These are phyloP conservation scores for Heteromeles arbutifolia DNA, from an alignment of 306 rosid species.

Conservation along the genomic window DNA sequence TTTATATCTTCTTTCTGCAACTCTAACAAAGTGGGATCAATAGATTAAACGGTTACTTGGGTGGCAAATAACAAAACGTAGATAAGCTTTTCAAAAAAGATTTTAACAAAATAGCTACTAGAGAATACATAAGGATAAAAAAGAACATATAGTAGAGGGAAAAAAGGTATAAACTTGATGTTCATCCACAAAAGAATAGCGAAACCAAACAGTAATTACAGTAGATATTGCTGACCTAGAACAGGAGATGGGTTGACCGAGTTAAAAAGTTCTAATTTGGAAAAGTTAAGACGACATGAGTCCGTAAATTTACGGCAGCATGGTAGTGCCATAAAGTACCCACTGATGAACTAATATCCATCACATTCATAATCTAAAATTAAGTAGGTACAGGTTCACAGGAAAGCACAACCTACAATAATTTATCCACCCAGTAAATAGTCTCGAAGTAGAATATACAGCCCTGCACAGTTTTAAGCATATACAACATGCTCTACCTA, in stretches of 20 bases:
- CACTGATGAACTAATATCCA: background rate
- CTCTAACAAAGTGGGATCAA: background rate
- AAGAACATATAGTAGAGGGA: background rate
- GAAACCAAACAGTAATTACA: background rate
- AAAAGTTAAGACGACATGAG: background rate
- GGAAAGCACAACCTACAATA: background rate
- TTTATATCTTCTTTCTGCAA: background rate
- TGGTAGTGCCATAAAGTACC: background rate
- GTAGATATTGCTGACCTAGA: background rate
- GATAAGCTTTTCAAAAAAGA: background rate
- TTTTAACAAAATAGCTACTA: background rate
- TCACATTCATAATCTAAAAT: background rate
- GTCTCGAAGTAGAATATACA: background rate
- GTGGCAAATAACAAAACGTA: background rate
- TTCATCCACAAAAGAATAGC: background rate
- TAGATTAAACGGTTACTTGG: background rate
- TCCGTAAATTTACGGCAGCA: background rate
- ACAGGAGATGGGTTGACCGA: background rate
- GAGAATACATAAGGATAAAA: background rate
- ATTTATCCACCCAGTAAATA: background rate
- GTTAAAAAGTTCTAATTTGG: background rate
- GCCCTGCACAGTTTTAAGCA: background rate
- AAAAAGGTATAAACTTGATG: background rate
- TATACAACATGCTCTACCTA: background rate
- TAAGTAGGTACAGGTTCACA: background rate